These are phyloP conservation scores for Fusarium graminum DNA, from an alignment of 2,329 filamentous ascomycete genomes.

Conservation along the genomic window DNA sequence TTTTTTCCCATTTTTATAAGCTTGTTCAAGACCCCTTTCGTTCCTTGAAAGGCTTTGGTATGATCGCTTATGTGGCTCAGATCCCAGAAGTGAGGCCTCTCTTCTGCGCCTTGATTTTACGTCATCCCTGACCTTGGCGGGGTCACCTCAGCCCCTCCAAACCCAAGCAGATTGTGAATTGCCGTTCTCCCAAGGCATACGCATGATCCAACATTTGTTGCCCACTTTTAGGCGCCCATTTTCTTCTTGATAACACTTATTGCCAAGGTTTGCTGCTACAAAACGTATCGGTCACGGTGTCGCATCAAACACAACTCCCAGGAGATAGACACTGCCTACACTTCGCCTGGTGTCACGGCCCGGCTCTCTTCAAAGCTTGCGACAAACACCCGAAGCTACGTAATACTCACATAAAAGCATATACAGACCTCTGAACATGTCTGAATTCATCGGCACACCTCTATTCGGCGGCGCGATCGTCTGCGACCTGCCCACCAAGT, in stretches of 20 bases:
- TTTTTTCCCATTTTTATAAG: constrained; percentile 4
- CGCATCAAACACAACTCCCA: constrained; percentile 11
- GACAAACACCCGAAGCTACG: not conserved
- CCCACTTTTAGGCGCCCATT: constrained; percentile 40
- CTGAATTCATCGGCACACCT: constrained; percentile 67
- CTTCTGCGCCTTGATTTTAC: constrained; percentile 32
- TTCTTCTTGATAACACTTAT: constrained; percentile 22
- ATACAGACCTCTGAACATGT: constrained; percentile 55
- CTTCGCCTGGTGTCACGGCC: constrained; percentile 3
- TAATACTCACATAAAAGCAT: not conserved
- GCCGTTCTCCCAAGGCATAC: constrained; percentile 20
- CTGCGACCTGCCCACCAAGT: constrained; percentile 75
- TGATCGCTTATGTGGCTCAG: not conserved
- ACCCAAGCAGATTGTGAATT: constrained; percentile 14
- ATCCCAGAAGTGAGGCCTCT: constrained; percentile 17
- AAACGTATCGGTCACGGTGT: constrained; percentile 14
- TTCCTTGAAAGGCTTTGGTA: not conserved
- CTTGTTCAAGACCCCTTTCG: not conserved
- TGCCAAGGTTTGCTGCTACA: constrained; percentile 28
- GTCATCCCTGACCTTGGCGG: constrained; percentile 35
- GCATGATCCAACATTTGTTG: constrained; percentile 36
- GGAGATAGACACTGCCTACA: constrained; percentile 9
- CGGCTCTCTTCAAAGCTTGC: constrained; percentile 14
- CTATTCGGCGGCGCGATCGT: constrained; percentile 81
- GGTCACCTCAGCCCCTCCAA: constrained; percentile 42